Percentiles rank a stretch among this genome's conserved stretches.
Conservation (phyloP, 305 asterid genomes). For the Solanum hybrid region DNA sequence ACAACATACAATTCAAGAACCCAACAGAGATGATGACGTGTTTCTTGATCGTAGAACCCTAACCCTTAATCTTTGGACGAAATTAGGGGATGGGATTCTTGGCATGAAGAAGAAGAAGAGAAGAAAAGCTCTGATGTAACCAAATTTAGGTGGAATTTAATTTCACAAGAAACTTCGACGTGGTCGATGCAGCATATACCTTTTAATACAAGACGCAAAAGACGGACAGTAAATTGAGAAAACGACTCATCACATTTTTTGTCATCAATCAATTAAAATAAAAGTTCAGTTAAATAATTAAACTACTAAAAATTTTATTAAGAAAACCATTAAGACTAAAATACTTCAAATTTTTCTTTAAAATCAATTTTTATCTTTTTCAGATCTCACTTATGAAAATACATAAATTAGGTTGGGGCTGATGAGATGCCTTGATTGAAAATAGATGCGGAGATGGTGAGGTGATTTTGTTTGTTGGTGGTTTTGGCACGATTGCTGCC, state of each 20-base stretch:
- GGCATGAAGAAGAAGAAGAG: not conserved
- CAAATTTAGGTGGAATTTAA: not conserved
- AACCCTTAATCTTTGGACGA: not conserved
- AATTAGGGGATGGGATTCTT: not conserved
- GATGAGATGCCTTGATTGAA: not conserved
- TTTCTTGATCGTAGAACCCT: not conserved
- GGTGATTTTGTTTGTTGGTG: not conserved
- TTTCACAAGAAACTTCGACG: not conserved
- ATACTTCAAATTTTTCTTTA: too few relatives aligned
- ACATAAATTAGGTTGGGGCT: not conserved
- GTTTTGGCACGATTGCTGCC: conserved; percentile 1
- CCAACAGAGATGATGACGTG: not conserved
- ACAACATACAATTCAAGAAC: not conserved
- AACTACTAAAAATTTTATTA: too few relatives aligned
- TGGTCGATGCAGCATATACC: not conserved
- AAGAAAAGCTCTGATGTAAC: not conserved
- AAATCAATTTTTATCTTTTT: not conserved
- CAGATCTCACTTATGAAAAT: not conserved
- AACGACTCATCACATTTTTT: not conserved
- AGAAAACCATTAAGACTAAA: too few relatives aligned
- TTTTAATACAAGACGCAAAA: not conserved
- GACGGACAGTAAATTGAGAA: not conserved
- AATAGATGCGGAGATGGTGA: conserved; percentile 24
- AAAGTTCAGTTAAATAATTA: too few relatives aligned
- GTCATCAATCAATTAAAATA: not conserved